Conservation (phyloP, 2,329 filamentous ascomycete species). For the Alternaria sp. region DNA sequence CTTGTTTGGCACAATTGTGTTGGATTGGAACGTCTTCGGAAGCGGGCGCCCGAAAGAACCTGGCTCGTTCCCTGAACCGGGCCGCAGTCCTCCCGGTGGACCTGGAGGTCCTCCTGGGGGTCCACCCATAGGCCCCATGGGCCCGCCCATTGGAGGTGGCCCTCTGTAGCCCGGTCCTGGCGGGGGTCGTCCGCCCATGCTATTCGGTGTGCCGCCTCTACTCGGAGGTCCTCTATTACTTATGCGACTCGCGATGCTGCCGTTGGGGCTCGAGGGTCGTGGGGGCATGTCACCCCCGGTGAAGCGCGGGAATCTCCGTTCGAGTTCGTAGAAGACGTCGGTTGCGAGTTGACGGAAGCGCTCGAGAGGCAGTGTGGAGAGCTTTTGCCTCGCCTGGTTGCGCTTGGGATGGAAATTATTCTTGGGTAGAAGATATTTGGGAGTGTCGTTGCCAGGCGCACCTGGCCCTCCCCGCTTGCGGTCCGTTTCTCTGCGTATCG, state of each 20-base stretch:
- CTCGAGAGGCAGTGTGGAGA: constrained; percentile 85
- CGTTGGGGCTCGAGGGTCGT: constrained; percentile 71
- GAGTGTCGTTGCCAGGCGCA: constrained; percentile 56
- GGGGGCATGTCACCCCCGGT: constrained; percentile 72
- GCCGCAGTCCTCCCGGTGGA: constrained; percentile 44
- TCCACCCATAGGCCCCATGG: constrained; percentile 11
- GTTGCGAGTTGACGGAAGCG: constrained; percentile 92
- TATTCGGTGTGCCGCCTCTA: constrained; percentile 65
- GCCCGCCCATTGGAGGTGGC: constrained; percentile 28
- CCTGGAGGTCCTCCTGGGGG: constrained; percentile 58
- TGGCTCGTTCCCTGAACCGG: constrained; percentile 30
- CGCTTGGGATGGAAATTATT: constrained; percentile 93
- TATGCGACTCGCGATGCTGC: constrained; percentile 63
- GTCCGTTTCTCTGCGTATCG: constrained; percentile 81
- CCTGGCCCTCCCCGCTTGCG: constrained; percentile 55
- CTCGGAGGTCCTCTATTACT: constrained; percentile 64
- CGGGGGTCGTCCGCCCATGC: constrained; percentile 55
- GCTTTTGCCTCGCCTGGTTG: constrained; percentile 95
- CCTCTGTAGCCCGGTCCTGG: constrained; percentile 43
- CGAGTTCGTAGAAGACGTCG: constrained; percentile 94
- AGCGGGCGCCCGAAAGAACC: constrained; percentile 78
- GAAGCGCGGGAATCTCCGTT: constrained; percentile 87
- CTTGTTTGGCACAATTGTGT: constrained; percentile 97
- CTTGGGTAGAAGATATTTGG: constrained; percentile 79
- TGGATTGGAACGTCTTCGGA: constrained; percentile 90